phyloP scores from a whole-genome alignment of 306 rosid genomes.

The Ormosia emarginata region DNA sequence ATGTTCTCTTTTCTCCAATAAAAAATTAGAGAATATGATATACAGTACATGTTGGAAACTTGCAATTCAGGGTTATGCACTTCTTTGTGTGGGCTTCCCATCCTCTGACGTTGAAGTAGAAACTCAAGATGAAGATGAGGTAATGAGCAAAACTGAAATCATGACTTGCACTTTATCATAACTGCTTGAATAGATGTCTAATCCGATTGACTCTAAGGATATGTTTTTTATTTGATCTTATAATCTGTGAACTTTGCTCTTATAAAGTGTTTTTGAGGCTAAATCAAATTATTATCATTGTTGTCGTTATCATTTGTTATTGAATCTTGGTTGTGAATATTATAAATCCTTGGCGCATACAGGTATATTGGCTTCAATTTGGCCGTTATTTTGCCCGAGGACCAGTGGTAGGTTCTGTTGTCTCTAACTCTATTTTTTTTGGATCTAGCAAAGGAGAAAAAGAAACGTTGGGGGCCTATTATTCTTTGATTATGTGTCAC shows the following conservation, averaged over 20 bases:
- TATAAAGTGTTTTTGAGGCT: neutral
- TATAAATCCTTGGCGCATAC: conserved; percentile 25
- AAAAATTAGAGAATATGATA: neutral
- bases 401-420: conserved; percentile 70
- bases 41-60: neutral
- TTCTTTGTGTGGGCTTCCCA: conserved; percentile 95
- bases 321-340: neutral
- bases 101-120: conserved; percentile 90
- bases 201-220: neutral
- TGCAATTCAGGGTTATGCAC: conserved; percentile 88
- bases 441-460: neutral
- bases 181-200: conserved; percentile 3
- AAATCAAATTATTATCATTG: neutral
- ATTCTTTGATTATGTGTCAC: conserved; percentile 15
- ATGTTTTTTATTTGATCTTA: neutral
- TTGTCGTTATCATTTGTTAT: conserved; percentile 5
- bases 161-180: conserved; percentile 5
- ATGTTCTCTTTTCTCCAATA: neutral
- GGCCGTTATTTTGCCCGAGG: conserved; percentile 98
- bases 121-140: conserved; percentile 99
- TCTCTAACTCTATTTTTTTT: neutral
- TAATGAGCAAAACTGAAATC: conserved; percentile 22
- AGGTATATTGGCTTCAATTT: conserved; percentile 99
- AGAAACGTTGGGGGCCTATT: neutral
- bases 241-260: neutral